Percentiles rank a stretch among this genome's conserved stretches.
phyloP scores from a whole-genome alignment of 2,329 filamentous ascomycete species.

The Penicillium palitans region DNA sequence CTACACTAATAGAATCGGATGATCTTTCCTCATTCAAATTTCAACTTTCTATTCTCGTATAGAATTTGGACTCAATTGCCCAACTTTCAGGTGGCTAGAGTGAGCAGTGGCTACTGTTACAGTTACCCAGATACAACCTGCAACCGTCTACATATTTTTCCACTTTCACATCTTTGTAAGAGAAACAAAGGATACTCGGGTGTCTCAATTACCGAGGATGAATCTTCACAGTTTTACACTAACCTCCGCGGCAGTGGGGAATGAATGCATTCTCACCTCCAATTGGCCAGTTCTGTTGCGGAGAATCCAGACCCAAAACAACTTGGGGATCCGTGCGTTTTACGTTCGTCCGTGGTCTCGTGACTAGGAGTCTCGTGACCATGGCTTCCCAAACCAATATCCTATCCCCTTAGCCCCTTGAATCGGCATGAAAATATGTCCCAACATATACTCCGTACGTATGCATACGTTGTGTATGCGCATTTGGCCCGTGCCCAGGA shows the following conservation, averaged over 20 bases:
- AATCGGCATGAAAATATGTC: background rate
- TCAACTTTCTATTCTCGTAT: background rate
- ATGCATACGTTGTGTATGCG: background rate
- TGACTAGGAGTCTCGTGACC: background rate
- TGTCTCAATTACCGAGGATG: background rate
- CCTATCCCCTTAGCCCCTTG: no score
- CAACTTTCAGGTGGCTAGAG: background rate
- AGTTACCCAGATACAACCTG: no score
- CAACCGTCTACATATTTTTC: background rate
- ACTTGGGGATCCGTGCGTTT: background rate
- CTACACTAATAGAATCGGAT: background rate
- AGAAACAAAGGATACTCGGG: background rate
- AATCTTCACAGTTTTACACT: background rate
- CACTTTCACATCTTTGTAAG: background rate
- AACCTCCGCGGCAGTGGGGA: background rate
- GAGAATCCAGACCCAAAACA: background rate
- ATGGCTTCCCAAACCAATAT: background rate
- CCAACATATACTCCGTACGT: no score
- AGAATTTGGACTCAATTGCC: background rate
- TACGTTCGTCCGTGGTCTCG: background rate
- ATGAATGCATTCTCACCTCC: background rate
- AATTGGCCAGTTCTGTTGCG: background rate
- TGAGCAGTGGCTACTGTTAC: background rate
- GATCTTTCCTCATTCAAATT: background rate
- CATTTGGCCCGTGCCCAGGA: slow-evolving; percentile 11